Conservation (phyloP, 139 green algal species). For the Volvox reticuliferus region DNA sequence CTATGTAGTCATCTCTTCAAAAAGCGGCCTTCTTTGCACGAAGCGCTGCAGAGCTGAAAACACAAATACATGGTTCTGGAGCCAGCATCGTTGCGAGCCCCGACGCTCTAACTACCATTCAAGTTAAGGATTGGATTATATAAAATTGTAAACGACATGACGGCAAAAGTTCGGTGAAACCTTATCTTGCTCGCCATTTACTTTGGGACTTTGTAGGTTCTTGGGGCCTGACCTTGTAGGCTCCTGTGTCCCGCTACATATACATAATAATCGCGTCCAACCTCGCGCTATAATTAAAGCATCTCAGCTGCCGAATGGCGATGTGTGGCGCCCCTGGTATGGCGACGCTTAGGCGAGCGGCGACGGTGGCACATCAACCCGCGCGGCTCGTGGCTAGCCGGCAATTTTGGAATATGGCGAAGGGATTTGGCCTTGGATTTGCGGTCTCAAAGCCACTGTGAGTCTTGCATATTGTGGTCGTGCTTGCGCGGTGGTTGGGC, state of each 20-base stretch:
- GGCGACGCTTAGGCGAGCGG: not conserved
- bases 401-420: conserved; percentile 42
- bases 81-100: not conserved
- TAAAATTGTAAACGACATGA: too few relatives aligned
- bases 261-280: too few relatives aligned
- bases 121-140: not conserved
- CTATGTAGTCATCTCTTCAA: not conserved
- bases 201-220: too few relatives aligned
- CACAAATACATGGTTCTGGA: not conserved
- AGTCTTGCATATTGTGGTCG: not conserved
- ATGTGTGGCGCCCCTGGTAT: not conserved
- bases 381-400: not conserved
- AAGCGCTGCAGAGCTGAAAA: not conserved
- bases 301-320: not conserved
- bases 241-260: too few relatives aligned
- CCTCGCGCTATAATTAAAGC: too few relatives aligned
- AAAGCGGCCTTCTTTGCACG: not conserved
- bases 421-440: conserved; percentile 50
- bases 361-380: not conserved
- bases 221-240: too few relatives aligned
- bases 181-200: too few relatives aligned
- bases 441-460: conserved; percentile 27
- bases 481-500: too few relatives aligned
- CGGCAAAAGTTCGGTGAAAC: too few relatives aligned
- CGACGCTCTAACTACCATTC: not conserved